A percentile compares a stretch with the other conserved stretches of the same genome.
These are phyloP conservation scores for Pleomassaria siparia DNA, from an alignment of 2,329 filamentous ascomycete genomes.

Conservation along the genomic window DNA sequence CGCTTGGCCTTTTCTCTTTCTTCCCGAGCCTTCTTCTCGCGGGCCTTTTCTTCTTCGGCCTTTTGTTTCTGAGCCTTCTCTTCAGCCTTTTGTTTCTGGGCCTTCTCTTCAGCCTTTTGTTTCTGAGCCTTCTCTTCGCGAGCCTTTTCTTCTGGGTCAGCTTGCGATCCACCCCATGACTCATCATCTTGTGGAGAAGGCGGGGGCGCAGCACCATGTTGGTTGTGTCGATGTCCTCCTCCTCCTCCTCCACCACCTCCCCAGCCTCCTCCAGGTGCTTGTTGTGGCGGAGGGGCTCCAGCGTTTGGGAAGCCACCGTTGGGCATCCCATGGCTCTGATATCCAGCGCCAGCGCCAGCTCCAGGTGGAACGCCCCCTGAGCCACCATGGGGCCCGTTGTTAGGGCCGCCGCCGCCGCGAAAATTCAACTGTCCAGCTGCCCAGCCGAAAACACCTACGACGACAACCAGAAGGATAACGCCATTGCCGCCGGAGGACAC, in stretches of 20 bases:
- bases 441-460: slow-evolving; percentile 78
- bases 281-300: slow-evolving; percentile 34
- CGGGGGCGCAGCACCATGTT: slow-evolving; percentile 32
- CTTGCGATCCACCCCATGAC: slow-evolving; percentile 24
- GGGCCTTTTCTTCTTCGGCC: slow-evolving; percentile 41
- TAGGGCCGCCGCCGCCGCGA: slow-evolving; percentile 44
- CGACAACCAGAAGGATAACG: slow-evolving; percentile 69
- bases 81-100: slow-evolving; percentile 46
- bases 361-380: slow-evolving; percentile 25
- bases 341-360: slow-evolving; percentile 33
- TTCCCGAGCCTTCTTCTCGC: slow-evolving; percentile 45
- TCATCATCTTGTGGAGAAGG: slow-evolving; percentile 32
- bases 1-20: slow-evolving; percentile 64
- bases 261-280: slow-evolving; percentile 16
- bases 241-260: slow-evolving; percentile 4
- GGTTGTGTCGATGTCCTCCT: slow-evolving; percentile 14
- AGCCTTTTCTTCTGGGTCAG: slow-evolving; percentile 14
- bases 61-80: slow-evolving; percentile 11
- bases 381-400: slow-evolving; percentile 28
- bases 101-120: slow-evolving; percentile 32
- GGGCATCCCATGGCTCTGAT: slow-evolving; percentile 31
- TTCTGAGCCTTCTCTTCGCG: slow-evolving; percentile 13
- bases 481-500: slow-evolving; percentile 63
- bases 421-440: slow-evolving; percentile 65
- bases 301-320: slow-evolving; percentile 37